Conservation (phyloP, 2,329 filamentous ascomycete species). For the Macrophomina phaseolina region DNA sequence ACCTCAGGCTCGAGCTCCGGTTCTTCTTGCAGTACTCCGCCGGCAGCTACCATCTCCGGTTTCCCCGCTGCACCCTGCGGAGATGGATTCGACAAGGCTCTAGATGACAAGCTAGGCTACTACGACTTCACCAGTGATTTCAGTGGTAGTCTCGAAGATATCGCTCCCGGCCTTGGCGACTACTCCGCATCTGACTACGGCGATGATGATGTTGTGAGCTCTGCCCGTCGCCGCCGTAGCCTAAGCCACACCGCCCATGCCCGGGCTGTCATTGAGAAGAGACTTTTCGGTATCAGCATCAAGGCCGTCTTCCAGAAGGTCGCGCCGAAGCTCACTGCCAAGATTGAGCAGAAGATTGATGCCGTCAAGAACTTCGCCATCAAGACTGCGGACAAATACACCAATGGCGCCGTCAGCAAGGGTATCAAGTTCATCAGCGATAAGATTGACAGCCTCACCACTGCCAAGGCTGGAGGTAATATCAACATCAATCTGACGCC, state of each 20-base stretch:
- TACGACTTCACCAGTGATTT: slow-evolving; percentile 12
- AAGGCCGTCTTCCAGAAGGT: slow-evolving; percentile 3
- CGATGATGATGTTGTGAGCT: neutral
- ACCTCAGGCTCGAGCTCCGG: neutral
- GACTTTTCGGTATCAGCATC: neutral
- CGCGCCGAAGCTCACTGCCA: neutral
- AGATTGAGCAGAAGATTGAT: slow-evolving; percentile 9
- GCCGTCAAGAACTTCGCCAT: slow-evolving; percentile 6
- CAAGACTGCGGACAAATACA: slow-evolving; percentile 7
- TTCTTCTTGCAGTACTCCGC: neutral
- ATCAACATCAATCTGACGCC: slow-evolving; percentile 6
- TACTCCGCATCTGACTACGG: slow-evolving; percentile 7
- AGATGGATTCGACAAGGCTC: slow-evolving; percentile 10
- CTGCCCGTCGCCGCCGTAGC: neutral
- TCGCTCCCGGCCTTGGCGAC: slow-evolving; percentile 2
- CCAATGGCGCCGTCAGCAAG: neutral
- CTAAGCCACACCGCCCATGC: slow-evolving; percentile 1
- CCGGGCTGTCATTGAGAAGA: neutral
- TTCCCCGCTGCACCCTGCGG: slow-evolving; percentile 1
- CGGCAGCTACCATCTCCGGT: slow-evolving; percentile 11
- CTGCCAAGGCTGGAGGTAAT: slow-evolving; percentile 3
- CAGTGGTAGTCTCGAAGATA: neutral
- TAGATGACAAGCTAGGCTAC: slow-evolving; percentile 12
- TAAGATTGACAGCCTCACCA: slow-evolving; percentile 10
- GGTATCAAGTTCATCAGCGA: slow-evolving; percentile 13